Conservation (phyloP, 352 stramenopile genomes). For the Pythium apleroticum region DNA sequence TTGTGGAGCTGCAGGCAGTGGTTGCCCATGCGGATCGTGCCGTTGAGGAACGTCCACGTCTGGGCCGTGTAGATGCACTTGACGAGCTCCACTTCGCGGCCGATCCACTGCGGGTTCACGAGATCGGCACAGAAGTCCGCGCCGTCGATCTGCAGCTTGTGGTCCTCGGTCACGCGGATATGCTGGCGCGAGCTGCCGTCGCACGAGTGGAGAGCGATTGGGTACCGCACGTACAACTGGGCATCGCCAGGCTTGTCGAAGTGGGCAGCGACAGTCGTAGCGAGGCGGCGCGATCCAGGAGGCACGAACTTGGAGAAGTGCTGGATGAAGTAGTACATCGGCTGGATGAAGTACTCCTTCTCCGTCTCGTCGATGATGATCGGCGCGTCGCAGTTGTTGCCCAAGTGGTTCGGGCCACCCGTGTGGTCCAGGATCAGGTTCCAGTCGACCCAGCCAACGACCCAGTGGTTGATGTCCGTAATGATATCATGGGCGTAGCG, state of each 20-base stretch:
- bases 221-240: conserved; percentile 64
- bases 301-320: conserved; percentile 90
- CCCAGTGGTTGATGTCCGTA: conserved; percentile 87
- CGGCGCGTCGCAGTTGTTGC: conserved; percentile 75
- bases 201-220: conserved; percentile 54
- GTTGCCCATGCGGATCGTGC: conserved; percentile 56
- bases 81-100: conserved; percentile 59
- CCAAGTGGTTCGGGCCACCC: conserved; percentile 88
- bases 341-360: conserved; percentile 73
- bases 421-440: conserved; percentile 88
- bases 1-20: conserved; percentile 73
- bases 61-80: conserved; percentile 71
- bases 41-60: conserved; percentile 60
- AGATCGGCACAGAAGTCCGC: conserved; percentile 67
- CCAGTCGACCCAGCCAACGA: conserved; percentile 91
- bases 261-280: conserved; percentile 43
- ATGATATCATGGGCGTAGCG: conserved; percentile 91
- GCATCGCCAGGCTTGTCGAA: conserved; percentile 61
- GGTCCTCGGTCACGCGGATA: conserved; percentile 55
- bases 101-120: conserved; percentile 46
- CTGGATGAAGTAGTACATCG: conserved; percentile 91
- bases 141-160: conserved; percentile 67
- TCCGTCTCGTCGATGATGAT: conserved; percentile 77
- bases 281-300: conserved; percentile 66
- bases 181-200: conserved; percentile 67